A percentile compares a stretch with the other conserved stretches of the same genome.
These are phyloP conservation scores for Gillenia trifoliata DNA, from an alignment of 306 rosid genomes.

Conservation along the genomic window DNA sequence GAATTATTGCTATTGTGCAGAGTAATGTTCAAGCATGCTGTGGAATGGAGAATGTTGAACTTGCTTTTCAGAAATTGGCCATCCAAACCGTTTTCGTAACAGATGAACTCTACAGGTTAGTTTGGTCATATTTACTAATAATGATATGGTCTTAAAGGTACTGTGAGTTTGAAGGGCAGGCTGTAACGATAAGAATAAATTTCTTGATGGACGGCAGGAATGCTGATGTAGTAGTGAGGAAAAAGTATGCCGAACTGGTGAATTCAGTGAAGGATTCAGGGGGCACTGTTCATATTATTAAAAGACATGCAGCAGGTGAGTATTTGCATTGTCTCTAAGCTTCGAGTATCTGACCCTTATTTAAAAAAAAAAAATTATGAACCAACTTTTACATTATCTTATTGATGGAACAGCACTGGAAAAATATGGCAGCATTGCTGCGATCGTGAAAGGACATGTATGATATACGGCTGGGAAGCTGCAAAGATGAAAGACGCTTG, in stretches of 20 bases:
- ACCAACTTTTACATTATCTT: not conserved
- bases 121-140: conserved; percentile 1
- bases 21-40: conserved; percentile 81
- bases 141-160: not conserved
- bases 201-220: conserved; percentile 56
- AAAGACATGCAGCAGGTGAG: conserved; percentile 99
- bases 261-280: conserved; percentile 75
- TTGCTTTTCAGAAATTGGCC: conserved; percentile 88
- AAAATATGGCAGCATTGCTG: conserved; percentile 70
- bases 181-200: not conserved
- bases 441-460: too few species aligned
- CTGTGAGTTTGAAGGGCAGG: not conserved
- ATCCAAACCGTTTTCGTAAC: conserved; percentile 79
- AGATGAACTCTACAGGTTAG: conserved; percentile 86
- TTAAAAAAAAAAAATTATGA: not conserved
- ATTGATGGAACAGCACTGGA: conserved; percentile 62
- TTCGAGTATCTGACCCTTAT: not conserved
- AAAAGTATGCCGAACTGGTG: conserved; percentile 70
- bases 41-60: conserved; percentile 92
- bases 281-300: conserved; percentile 83
- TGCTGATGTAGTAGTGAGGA: conserved; percentile 56
- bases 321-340: not conserved
- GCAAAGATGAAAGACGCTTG: too few species aligned
- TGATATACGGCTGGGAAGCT: too few species aligned
- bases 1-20: conserved; percentile 35